Base-by-base conservation (phyloP, 129 eudicot genomes). In the Chrysanthemum seticuspe region DNA sequence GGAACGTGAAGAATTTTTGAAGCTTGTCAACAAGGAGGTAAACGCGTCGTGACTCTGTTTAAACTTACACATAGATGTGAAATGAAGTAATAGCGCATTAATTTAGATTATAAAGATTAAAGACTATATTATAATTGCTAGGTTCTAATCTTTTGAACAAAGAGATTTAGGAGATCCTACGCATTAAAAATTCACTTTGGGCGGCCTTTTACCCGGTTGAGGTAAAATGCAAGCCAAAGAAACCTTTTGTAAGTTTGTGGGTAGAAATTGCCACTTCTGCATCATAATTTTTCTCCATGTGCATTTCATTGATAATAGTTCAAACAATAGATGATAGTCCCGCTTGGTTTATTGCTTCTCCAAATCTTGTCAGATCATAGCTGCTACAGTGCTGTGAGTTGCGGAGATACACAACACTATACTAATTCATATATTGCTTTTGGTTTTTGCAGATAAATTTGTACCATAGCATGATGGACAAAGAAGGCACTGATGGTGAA, bases 11-110 rank as follows among this genome's bases (percentile, higher is more conserved):
- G 93, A 94, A 77, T 94, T 94, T 82, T 65, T 94, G 79, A 83
- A 91, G 78, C 98, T 94, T n/a, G 98, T 94, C 68, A 84, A 81
- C 68, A 88, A 94, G 76, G 98, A 94, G 98, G 98, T 94, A 86
- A 45, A 66, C 44, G n/a, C 27, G 16, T 60, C 0, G 0, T 25
- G 45, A n/a, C 65, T 52, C 13, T 53, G 14, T 14, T 6, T 53
- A 12, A 12, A 14, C 2, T 53, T 53, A 1, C 1, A 18, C 12
- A 57, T 57, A 5, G 62, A n/a, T 9, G 5, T 57, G 62, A 23
- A 8, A 57, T 8, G 7, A 57, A n/a, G 31, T 21, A 2, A n/a
- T 10, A 18, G 4, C 25, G 34, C 15, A 62, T 62, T 31, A 16
- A 44, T 2, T 15, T 54, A 53, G 15, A 3, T 49, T 70, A 23